Evolutionary conservation across 192 early-diverging fungal genomes (phyloP).

Genomic region (Coemansia sp.): DNA sequence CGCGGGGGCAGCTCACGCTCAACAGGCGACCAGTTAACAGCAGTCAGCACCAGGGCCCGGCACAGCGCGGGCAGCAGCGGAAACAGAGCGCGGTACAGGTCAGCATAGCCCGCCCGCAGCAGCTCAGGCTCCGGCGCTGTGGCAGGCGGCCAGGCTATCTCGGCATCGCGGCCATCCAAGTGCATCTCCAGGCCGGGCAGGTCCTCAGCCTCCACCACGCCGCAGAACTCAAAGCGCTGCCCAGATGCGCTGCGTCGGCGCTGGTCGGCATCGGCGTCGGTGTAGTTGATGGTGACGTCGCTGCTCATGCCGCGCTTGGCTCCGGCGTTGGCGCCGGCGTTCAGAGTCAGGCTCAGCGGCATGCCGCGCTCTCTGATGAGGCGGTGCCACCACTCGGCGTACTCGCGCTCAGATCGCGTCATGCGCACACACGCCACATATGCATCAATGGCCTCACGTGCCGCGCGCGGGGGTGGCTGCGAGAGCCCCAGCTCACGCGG

Average conservation of each 20-base stretch:
- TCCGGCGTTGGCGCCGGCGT: not conserved
- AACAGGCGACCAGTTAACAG: slow-evolving; percentile 42
- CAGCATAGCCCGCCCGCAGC: slow-evolving; percentile 2
- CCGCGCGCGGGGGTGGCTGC: slow-evolving; percentile 24
- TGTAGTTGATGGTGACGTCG: slow-evolving; percentile 45
- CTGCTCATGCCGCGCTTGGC: slow-evolving; percentile 9
- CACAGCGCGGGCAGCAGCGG: slow-evolving; percentile 37
- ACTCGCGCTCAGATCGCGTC: slow-evolving; percentile 48
- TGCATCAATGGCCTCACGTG: slow-evolving; percentile 20
- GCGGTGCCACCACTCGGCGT: slow-evolving; percentile 51
- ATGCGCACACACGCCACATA: slow-evolving; percentile 19
- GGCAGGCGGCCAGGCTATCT: slow-evolving; percentile 16
- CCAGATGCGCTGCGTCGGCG: not conserved
- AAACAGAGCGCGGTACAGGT: slow-evolving; percentile 35
- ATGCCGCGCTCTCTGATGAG: slow-evolving; percentile 31
- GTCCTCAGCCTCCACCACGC: slow-evolving; percentile 47
- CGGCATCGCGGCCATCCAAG: slow-evolving; percentile 16
- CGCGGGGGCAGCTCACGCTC: slow-evolving; percentile 41
- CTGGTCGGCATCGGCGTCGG: not conserved
- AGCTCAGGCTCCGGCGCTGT: slow-evolving; percentile 12
- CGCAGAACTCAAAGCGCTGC: slow-evolving; percentile 34
- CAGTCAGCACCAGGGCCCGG: slow-evolving; percentile 33
- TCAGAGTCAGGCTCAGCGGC: slow-evolving; percentile 48
- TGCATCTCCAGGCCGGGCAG: slow-evolving; percentile 32
- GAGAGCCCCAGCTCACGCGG: slow-evolving; percentile 10